phyloP scores from a whole-genome alignment of 192 early-diverging fungal species.

The Mycoemilia scoparia region DNA sequence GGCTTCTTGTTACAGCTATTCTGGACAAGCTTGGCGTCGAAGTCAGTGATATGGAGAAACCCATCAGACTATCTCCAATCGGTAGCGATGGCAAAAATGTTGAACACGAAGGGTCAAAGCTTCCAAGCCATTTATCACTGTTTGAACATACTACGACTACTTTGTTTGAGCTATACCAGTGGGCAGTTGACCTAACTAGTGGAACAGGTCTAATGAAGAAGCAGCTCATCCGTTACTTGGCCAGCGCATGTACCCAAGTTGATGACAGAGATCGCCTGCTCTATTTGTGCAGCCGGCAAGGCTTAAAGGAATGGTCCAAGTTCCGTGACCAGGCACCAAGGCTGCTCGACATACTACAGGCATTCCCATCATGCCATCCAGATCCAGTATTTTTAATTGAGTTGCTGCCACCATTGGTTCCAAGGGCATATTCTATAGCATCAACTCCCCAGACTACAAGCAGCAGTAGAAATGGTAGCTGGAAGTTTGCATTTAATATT shows the following conservation, averaged over 20 bases:
- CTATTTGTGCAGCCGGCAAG: constrained; percentile 66
- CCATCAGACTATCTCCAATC: constrained; percentile 13
- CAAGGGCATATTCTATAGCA: constrained; percentile 78
- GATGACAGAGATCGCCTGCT: constrained; percentile 57
- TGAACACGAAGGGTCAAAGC: constrained; percentile 16
- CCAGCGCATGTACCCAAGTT: constrained; percentile 50
- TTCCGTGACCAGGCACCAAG: constrained; percentile 52
- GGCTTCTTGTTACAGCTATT: constrained; percentile 44
- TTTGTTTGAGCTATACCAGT: constrained; percentile 45
- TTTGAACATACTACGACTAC: constrained; percentile 13
- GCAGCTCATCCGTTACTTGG: constrained; percentile 60
- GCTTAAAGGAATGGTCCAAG: constrained; percentile 39
- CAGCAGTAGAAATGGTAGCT: no score
- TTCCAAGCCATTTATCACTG: constrained; percentile 11
- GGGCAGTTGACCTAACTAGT: constrained; percentile 55
- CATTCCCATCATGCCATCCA: constrained; percentile 63
- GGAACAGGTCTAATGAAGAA: constrained; percentile 68
- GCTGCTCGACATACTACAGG: constrained; percentile 57
- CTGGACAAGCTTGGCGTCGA: constrained; percentile 37
- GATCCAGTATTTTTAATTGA: constrained; percentile 52
- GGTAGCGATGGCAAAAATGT: constrained; percentile 10
- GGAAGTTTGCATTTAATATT: constrained; percentile 78
- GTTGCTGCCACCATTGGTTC: constrained; percentile 52
- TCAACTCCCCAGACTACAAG: constrained; percentile 39
- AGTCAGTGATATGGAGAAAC: constrained; percentile 9